Base-by-base conservation (phyloP, 148 eudicot genomes). In the Arbutus unedo region DNA sequence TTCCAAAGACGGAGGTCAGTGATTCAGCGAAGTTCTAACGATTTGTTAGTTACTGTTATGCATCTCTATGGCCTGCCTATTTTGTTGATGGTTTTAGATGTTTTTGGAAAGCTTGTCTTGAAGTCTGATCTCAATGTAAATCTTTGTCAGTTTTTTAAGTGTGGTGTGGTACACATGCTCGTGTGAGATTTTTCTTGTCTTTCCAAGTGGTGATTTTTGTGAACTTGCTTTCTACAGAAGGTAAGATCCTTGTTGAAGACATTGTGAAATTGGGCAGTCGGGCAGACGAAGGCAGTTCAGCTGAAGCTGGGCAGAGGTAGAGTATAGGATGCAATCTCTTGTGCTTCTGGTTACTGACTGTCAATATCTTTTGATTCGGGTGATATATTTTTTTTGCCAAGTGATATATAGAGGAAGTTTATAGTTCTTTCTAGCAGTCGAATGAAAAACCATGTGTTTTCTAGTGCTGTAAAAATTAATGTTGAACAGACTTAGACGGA, bases 221-320 rank as follows among this genome's bases (percentile, higher is more conserved):
- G 79, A 43, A 73, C 56, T 70, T 23, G 14, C 11, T 79, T 67
- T 78, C 3, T 83, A 49, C 93, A 92, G 97, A 92, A 77, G 97
- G 97, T 60, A 93, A 93, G 87, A 93, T 93, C 80, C 91, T 88
- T 59, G 97, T 92, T 16, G 95, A 92, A 87, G 95, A 93, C 84
- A 91, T 92, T 55, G 97, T 92, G 56, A 91, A 79, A 84, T 87
- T 92, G 88, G 97, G 92, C 75, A 90, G 92, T 80, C 90, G 90
- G 67, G 87, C 80, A 67, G 95, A 86, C 66, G 92, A 90, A 70
- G 85, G 53, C 59, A 45, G 21, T 43, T 44, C 82, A 67, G 81
- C 62, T 84, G 83, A 80, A 81, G 81, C 55, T 31, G 77, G 64
- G n/a, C 81, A 60, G 67, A 81, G 64, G 54, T 84, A 84, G 72